These are phyloP conservation scores for Fusarium marasasianum DNA, from an alignment of 2,329 filamentous ascomycete species.

Conservation along the genomic window DNA sequence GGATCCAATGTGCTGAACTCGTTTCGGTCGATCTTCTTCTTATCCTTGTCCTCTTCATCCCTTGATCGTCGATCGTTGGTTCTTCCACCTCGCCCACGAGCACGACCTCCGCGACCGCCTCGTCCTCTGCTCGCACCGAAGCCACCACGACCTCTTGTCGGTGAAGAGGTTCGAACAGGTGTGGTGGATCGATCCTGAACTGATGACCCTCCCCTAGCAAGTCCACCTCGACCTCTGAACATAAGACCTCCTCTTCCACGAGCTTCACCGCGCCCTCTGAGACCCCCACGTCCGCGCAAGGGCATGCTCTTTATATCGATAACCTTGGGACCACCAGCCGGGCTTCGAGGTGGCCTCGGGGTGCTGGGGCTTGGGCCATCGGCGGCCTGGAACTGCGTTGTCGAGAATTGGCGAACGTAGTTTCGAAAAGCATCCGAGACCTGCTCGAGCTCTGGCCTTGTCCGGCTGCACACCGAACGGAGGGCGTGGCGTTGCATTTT, in stretches of 20 bases:
- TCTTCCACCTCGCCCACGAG: constrained; percentile 31
- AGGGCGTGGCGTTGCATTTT: constrained; percentile 52
- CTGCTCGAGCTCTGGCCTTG: constrained; percentile 48
- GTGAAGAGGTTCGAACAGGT: constrained; percentile 1
- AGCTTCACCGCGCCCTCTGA: constrained; percentile 40
- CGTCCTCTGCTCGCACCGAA: constrained; percentile 24
- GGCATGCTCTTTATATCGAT: constrained; percentile 53
- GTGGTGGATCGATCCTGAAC: constrained; percentile 15
- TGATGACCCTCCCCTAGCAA: constrained; percentile 26
- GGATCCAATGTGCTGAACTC: constrained; percentile 44
- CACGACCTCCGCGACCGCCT: constrained; percentile 30
- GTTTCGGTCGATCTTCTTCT: constrained; percentile 39
- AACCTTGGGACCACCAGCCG: constrained; percentile 45
- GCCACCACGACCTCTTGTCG: constrained; percentile 32
- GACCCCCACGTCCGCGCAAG: constrained; percentile 31
- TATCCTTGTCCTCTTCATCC: constrained; percentile 41
- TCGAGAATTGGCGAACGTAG: constrained; percentile 52
- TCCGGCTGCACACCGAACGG: constrained; percentile 50
- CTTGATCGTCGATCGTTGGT: constrained; percentile 24
- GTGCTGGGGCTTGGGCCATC: constrained; percentile 37
- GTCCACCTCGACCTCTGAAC: constrained; percentile 22
- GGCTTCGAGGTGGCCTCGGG: constrained; percentile 32
- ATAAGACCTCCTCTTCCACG: constrained; percentile 18
- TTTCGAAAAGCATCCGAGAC: constrained; percentile 45
- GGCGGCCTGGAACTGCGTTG: constrained; percentile 48